A percentile compares a stretch with the other conserved stretches of the same genome.
Conservation (phyloP, 805 yeast species). For the Kurtzmaniella cleridarum region DNA sequence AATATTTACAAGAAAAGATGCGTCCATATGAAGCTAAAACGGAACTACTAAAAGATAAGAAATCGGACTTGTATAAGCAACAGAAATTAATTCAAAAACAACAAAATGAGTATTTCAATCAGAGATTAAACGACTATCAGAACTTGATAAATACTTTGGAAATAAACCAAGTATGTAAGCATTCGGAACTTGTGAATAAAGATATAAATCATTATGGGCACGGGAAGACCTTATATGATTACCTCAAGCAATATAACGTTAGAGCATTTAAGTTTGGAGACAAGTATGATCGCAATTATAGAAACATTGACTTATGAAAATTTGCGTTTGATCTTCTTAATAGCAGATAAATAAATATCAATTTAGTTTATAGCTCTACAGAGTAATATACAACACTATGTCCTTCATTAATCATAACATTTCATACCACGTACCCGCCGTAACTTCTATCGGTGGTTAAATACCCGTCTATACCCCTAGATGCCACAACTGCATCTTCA, state of each 20-base stretch:
- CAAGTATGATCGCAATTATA: conserved; percentile 20
- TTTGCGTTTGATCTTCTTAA: too few species aligned
- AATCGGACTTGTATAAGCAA: conserved; percentile 4
- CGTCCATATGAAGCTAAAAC: conserved; percentile 3
- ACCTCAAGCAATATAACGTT: conserved; percentile 19
- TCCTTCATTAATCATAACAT: not conserved
- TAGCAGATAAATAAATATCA: too few species aligned
- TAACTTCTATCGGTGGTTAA: conserved; percentile 25
- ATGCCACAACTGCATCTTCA: conserved; percentile 8
- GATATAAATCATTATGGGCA: conserved; percentile 3
- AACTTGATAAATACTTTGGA: conserved; percentile 9
- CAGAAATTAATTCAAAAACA: conserved; percentile 7
- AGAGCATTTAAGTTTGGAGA: conserved; percentile 22
- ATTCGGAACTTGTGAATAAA: conserved; percentile 27
- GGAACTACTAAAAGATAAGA: not conserved
- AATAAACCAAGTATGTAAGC: conserved; percentile 22
- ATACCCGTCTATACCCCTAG: conserved; percentile 26
- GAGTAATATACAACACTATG: not conserved
- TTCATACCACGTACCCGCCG: conserved; percentile 30
- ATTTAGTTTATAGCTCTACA: not conserved
- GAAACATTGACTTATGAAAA: conserved; percentile 5
- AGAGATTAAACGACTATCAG: conserved; percentile 1
- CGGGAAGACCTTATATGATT: conserved; percentile 23
- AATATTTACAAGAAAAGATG: not conserved
- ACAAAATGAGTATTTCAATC: conserved; percentile 10